A percentile compares a stretch with the other conserved stretches of the same genome.
phyloP scores from a whole-genome alignment of 2,329 filamentous ascomycete species.

The Nothomitra cinnamomea region DNA sequence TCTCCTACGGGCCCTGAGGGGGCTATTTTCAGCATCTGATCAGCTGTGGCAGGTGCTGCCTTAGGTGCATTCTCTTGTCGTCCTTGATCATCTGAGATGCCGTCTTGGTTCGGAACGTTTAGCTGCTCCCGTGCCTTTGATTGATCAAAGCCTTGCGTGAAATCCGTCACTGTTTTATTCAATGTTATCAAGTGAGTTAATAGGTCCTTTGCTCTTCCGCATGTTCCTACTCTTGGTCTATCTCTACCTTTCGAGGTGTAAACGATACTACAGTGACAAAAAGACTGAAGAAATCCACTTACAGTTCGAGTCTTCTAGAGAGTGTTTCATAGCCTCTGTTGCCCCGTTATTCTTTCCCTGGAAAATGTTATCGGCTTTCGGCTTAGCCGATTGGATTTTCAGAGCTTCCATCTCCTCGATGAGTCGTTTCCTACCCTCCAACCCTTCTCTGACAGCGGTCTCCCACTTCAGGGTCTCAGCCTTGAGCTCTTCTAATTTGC shows the following conservation, averaged over 20 bases:
- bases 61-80: no score
- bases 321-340: constrained; percentile 14
- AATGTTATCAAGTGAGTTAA: background rate
- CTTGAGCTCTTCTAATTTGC: constrained; percentile 23
- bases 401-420: constrained; percentile 31
- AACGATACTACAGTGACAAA: background rate
- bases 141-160: background rate
- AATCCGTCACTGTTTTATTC: background rate
- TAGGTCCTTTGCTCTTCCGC: background rate
- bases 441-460: constrained; percentile 22
- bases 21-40: background rate
- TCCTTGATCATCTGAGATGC: background rate
- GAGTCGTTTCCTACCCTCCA: constrained; percentile 25
- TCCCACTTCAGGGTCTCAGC: constrained; percentile 28
- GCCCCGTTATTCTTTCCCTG: constrained; percentile 25
- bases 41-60: background rate
- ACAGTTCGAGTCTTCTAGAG: background rate
- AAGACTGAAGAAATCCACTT: background rate
- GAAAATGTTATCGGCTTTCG: constrained; percentile 23
- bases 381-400: constrained; percentile 28
- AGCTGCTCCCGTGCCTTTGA: background rate
- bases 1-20: background rate
- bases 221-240: background rate
- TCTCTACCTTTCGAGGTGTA: background rate
- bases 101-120: background rate